Conservation (phyloP, 352 stramenopile genomes). For the Blastocystis sp. region DNA sequence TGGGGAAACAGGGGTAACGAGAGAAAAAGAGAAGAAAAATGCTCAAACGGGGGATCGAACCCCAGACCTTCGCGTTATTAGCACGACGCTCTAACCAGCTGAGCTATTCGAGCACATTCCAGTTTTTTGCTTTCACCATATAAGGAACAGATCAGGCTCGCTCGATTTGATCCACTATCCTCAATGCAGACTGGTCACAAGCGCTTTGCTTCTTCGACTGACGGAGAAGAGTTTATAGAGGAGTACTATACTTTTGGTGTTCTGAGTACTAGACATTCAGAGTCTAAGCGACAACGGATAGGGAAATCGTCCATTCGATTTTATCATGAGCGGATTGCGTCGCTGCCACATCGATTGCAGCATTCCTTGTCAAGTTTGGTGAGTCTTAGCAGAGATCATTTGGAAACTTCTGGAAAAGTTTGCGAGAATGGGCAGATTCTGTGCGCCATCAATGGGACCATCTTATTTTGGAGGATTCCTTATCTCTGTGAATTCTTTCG, state of each 20-base stretch:
- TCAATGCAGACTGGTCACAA: neutral
- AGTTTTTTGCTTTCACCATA: no score
- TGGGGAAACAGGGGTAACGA: slow-evolving; percentile 1
- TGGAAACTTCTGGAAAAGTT: neutral
- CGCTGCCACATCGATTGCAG: neutral
- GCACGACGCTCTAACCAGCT: slow-evolving; percentile 20
- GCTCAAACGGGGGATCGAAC: slow-evolving; percentile 18
- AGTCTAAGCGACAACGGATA: neutral
- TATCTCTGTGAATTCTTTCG: neutral
- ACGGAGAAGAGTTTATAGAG: neutral
- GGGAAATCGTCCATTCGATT: neutral
- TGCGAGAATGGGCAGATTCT: neutral
- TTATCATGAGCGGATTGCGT: neutral
- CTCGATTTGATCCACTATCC: neutral
- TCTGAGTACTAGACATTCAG: neutral
- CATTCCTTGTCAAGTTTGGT: neutral
- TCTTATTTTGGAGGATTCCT: neutral
- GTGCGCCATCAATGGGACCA: neutral
- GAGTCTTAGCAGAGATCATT: neutral
- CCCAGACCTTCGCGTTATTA: slow-evolving; percentile 41
- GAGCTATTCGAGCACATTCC: slow-evolving; percentile 5
- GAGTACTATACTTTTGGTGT: neutral
- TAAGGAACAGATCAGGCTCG: no score
- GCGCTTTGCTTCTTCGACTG: neutral
- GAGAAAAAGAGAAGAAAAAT: slow-evolving; percentile 26